Conservation (phyloP, 352 stramenopile genomes). For the Pilasporangium apinafurcum region DNA sequence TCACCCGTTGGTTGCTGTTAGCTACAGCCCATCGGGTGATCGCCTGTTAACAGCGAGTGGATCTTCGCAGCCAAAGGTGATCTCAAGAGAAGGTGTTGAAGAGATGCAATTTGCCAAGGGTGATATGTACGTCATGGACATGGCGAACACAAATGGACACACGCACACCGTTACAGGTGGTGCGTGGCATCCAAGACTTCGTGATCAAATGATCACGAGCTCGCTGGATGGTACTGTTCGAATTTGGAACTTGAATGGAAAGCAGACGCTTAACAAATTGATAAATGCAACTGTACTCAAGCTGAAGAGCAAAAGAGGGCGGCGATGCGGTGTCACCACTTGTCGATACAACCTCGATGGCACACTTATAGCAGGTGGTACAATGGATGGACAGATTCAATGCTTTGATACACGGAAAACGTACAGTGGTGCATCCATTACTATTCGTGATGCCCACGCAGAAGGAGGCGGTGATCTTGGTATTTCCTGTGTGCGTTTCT, state of each 20-base stretch:
- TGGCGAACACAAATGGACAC: conserved; percentile 79
- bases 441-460: conserved; percentile 63
- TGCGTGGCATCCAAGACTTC: conserved; percentile 57
- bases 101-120: conserved; percentile 77
- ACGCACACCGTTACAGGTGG: conserved; percentile 69
- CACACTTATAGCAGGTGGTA: conserved; percentile 48
- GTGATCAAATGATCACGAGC: conserved; percentile 76
- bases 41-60: conserved; percentile 60
- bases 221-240: conserved; percentile 77
- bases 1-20: conserved; percentile 67
- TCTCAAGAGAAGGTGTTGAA: conserved; percentile 72
- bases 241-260: conserved; percentile 65
- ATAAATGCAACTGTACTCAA: conserved; percentile 81
- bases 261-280: conserved; percentile 70
- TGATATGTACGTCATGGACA: conserved; percentile 86
- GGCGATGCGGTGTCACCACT: conserved; percentile 63
- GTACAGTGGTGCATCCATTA: conserved; percentile 55
- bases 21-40: conserved; percentile 78
- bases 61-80: conserved; percentile 70
- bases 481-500: conserved; percentile 74
- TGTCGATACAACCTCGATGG: conserved; percentile 68
- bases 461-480: conserved; percentile 62
- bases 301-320: conserved; percentile 71
- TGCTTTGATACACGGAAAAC: conserved; percentile 68
- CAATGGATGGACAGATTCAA: conserved; percentile 76